Conservation (phyloP, 805 yeast species). For the Debaryomyces hansenii region DNA sequence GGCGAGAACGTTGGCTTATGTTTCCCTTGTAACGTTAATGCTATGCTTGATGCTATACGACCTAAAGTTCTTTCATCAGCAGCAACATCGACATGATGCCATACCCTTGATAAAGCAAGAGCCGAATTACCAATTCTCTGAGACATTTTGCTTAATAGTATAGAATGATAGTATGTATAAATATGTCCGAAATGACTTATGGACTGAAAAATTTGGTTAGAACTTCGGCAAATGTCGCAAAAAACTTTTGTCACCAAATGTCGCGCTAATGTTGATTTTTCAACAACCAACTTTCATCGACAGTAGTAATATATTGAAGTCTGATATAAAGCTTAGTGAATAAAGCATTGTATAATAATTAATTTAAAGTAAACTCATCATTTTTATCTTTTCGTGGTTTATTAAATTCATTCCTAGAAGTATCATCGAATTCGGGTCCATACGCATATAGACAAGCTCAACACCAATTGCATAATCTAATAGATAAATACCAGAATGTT, state of each 20-base stretch:
- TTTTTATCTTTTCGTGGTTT: neutral
- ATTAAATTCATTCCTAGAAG: neutral
- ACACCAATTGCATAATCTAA: neutral
- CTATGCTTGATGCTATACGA: constrained; percentile 86
- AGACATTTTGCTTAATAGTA: constrained; percentile 20
- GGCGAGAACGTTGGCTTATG: constrained; percentile 87
- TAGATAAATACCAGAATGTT: constrained; percentile 27
- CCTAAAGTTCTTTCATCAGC: constrained; percentile 85
- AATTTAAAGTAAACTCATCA: neutral
- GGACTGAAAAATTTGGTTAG: neutral
- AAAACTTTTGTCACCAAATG: neutral
- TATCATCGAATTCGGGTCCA: neutral
- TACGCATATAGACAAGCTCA: neutral
- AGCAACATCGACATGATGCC: constrained; percentile 96
- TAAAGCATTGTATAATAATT: neutral
- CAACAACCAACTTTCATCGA: neutral
- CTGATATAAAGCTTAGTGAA: too few relatives aligned
- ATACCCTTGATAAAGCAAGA: constrained; percentile 75
- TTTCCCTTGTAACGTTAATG: constrained; percentile 89
- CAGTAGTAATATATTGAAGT: too few relatives aligned
- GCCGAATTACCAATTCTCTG: constrained; percentile 51
- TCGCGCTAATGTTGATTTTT: neutral
- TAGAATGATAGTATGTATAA: neutral
- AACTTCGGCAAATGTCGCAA: constrained; percentile 1
- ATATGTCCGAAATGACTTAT: neutral